Evolutionary conservation across 768 basidiomycete species (phyloP).

Genomic region (Leccinum longicurvipes): DNA sequence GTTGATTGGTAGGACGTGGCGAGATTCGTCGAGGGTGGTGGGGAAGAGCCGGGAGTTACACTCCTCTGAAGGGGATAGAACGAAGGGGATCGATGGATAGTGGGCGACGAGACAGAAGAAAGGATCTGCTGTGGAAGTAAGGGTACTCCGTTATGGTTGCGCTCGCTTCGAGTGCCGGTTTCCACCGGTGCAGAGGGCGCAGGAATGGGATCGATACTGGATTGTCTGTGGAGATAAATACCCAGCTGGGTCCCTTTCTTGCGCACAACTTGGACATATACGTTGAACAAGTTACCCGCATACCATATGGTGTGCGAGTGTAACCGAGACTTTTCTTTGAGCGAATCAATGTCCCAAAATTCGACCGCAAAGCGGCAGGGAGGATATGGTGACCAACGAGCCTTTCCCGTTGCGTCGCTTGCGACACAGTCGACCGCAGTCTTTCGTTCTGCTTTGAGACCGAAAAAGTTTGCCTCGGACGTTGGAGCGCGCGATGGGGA

Average conservation of each 20-base stretch:
- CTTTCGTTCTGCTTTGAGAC: constrained; percentile 48
- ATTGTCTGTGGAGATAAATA: constrained; percentile 86
- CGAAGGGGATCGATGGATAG: constrained; percentile 43
- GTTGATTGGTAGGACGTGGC: constrained; percentile 23
- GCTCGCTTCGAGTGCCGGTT: constrained; percentile 26
- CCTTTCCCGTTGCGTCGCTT: constrained; percentile 41
- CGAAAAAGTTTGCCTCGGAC: constrained; percentile 61
- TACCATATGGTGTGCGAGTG: constrained; percentile 89
- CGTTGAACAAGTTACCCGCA: constrained; percentile 83
- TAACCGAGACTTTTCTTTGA: constrained; percentile 81
- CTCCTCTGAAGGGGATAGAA: constrained; percentile 43
- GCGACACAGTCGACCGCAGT: constrained; percentile 41
- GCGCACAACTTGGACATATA: constrained; percentile 84
- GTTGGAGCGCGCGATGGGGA: constrained; percentile 27
- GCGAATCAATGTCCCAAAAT: constrained; percentile 80
- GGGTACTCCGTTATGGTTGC: constrained; percentile 29
- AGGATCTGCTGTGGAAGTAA: constrained; percentile 32
- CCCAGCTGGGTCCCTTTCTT: constrained; percentile 83
- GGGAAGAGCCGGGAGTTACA: constrained; percentile 38
- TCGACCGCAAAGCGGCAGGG: constrained; percentile 87
- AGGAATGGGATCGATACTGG: constrained; percentile 76
- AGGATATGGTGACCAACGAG: constrained; percentile 65
- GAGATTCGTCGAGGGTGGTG: constrained; percentile 19
- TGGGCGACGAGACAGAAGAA: constrained; percentile 24
- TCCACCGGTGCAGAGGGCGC: constrained; percentile 53